These are phyloP conservation scores for Dendrocalamus sinicus DNA, from an alignment of 176 grass and related monocot species.

Conservation along the genomic window DNA sequence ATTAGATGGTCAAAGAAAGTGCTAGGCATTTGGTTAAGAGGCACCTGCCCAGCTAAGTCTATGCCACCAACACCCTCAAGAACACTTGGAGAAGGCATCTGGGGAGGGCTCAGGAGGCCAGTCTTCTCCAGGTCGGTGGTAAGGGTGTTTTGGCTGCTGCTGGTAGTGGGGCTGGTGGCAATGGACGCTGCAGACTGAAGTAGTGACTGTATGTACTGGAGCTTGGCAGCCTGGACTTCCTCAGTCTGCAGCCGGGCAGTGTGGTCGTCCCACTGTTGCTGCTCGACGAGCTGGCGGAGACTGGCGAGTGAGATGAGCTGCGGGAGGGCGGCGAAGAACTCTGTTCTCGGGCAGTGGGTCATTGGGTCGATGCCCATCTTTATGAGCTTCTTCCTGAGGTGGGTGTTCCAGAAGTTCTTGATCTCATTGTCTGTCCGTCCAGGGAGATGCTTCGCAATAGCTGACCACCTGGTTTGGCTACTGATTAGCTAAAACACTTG, in stretches of 20 bases:
- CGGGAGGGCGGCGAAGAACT: slow-evolving; percentile 59
- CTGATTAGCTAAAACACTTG: slow-evolving; percentile 33
- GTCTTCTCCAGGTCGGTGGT: slow-evolving; percentile 50
- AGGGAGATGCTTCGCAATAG: slow-evolving; percentile 69
- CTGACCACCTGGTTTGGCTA: slow-evolving; percentile 68
- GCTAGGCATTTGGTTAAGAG: slow-evolving; percentile 41
- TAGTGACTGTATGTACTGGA: slow-evolving; percentile 30
- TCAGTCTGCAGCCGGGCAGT: slow-evolving; percentile 38
- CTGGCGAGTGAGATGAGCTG: slow-evolving; percentile 68
- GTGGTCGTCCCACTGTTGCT: slow-evolving; percentile 47
- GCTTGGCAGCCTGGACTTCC: slow-evolving; percentile 43
- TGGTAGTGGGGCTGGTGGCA: slow-evolving; percentile 10
- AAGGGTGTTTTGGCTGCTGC: neutral
- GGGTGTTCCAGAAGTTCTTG: slow-evolving; percentile 96
- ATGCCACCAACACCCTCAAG: slow-evolving; percentile 11
- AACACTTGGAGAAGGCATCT: slow-evolving; percentile 48
- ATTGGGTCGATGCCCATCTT: slow-evolving; percentile 86
- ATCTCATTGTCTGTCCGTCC: slow-evolving; percentile 88
- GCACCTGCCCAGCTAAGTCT: slow-evolving; percentile 35
- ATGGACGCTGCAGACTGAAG: slow-evolving; percentile 23
- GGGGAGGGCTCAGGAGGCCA: slow-evolving; percentile 46
- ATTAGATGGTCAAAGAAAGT: slow-evolving; percentile 42
- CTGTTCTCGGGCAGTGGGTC: slow-evolving; percentile 73
- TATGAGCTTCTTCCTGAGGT: slow-evolving; percentile 87
- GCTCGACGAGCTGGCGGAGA: slow-evolving; percentile 45